Evolutionary conservation across 371 early-diverging fungal species (phyloP).

Genomic region (Rhizomucor miehei): DNA sequence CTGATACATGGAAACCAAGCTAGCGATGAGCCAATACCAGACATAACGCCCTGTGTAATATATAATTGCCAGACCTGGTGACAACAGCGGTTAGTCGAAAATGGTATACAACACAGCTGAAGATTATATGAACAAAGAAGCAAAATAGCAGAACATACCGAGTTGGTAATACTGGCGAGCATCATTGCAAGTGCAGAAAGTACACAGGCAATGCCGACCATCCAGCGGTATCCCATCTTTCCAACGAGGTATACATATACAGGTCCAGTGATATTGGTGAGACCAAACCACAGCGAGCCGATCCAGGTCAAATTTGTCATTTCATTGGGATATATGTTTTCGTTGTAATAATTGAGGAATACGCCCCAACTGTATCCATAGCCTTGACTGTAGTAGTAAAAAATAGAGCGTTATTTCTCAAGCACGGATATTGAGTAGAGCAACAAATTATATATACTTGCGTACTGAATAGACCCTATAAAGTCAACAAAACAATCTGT

Average conservation of each 20-base stretch:
- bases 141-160: constrained; percentile 5
- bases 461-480: constrained; percentile 35
- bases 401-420: neutral
- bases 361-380: constrained; percentile 34
- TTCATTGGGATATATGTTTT: constrained; percentile 24
- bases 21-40: constrained; percentile 12
- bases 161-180: constrained; percentile 18
- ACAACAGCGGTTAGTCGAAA: neutral
- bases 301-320: constrained; percentile 37
- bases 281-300: constrained; percentile 34
- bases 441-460: constrained; percentile 8
- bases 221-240: constrained; percentile 11
- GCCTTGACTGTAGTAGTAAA: constrained; percentile 30
- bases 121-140: neutral
- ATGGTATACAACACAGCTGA: neutral
- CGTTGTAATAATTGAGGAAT: constrained; percentile 27
- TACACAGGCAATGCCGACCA: constrained; percentile 22
- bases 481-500: too few relatives aligned
- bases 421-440: neutral
- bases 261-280: constrained; percentile 38
- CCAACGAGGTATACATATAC: constrained; percentile 46
- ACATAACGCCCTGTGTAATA: constrained; percentile 22
- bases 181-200: constrained; percentile 47
- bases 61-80: constrained; percentile 23
- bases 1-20: constrained; percentile 16